A percentile compares a stretch with the other conserved stretches of the same genome.
phyloP scores from a whole-genome alignment of 306 rosid genomes.

The Lagenaria siceraria region DNA sequence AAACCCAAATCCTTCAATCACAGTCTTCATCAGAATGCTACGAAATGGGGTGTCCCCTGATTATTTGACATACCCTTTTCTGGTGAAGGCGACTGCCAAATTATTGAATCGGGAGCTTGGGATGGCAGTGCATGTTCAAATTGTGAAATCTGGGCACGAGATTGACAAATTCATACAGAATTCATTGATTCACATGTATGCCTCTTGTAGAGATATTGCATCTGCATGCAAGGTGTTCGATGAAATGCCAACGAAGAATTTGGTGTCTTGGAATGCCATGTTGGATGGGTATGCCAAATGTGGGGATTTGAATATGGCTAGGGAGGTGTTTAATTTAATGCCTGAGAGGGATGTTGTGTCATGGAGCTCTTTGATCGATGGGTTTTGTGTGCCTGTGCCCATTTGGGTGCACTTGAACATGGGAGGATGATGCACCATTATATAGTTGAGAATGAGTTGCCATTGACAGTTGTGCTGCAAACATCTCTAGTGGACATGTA shows the following conservation, averaged over 20 bases:
- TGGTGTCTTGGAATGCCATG: conserved; percentile 74
- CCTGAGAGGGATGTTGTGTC: conserved; percentile 53
- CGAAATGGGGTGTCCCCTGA: conserved; percentile 45
- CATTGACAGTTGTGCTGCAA: conserved; percentile 37
- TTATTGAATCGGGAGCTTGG: conserved; percentile 40
- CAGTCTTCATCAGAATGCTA: conserved; percentile 43
- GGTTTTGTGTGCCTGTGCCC: conserved; percentile 58
- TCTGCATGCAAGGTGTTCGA: conserved; percentile 50
- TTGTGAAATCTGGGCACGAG: conserved; percentile 38
- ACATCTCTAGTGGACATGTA: conserved; percentile 84
- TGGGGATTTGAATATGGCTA: conserved; percentile 37
- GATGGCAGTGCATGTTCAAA: conserved; percentile 45
- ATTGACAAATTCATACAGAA: conserved; percentile 46
- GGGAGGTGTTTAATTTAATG: conserved; percentile 49
- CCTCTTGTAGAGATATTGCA: conserved; percentile 33
- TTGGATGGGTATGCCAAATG: conserved; percentile 72
- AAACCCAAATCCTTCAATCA: conserved; percentile 39
- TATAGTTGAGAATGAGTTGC: conserved; percentile 34
- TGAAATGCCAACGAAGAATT: conserved; percentile 27
- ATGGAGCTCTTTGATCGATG: conserved; percentile 69
- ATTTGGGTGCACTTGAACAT: conserved; percentile 58
- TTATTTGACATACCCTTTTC: conserved; percentile 68
- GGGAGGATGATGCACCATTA: conserved; percentile 44
- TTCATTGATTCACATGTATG: conserved; percentile 70
- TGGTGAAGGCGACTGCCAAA: conserved; percentile 53